Conservation (phyloP, 2,329 filamentous ascomycete genomes). For the Penicillium frequentans region DNA sequence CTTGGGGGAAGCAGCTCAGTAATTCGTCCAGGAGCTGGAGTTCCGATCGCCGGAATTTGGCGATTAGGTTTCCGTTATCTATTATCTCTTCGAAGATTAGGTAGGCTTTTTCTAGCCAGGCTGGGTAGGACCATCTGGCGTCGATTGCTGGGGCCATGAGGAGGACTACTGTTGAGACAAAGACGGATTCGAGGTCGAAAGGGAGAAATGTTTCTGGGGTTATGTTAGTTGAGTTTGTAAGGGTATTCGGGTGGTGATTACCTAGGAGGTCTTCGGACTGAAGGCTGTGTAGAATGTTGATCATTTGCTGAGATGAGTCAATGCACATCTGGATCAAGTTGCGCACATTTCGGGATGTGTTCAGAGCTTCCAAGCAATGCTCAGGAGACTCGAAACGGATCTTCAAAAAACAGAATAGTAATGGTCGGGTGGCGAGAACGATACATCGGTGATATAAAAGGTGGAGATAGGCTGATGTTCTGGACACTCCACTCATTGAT, state of each 20-base stretch:
- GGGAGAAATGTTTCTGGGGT: conserved; percentile 47
- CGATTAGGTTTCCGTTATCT: conserved; percentile 48
- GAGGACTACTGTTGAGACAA: conserved; percentile 17
- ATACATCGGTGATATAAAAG: conserved; percentile 27
- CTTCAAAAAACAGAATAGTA: conserved; percentile 43
- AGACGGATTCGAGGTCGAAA: conserved; percentile 20
- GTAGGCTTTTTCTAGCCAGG: conserved; percentile 46
- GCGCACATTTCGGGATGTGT: conserved; percentile 39
- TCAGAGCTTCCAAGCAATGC: conserved; percentile 28
- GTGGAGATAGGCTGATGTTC: conserved; percentile 44
- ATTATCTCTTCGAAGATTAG: conserved; percentile 51
- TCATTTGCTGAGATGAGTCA: conserved; percentile 46
- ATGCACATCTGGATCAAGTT: conserved; percentile 44
- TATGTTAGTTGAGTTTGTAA: neutral
- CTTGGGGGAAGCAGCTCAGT: conserved; percentile 22
- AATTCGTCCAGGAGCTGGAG: conserved; percentile 45
- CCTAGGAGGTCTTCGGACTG: conserved; percentile 50
- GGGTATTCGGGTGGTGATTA: conserved; percentile 23
- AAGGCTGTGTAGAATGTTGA: conserved; percentile 46
- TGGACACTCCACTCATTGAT: conserved; percentile 41
- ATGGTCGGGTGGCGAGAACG: conserved; percentile 10
- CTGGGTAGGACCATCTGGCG: conserved; percentile 30
- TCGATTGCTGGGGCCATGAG: conserved; percentile 35
- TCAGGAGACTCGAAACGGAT: conserved; percentile 32
- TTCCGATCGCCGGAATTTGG: conserved; percentile 46